phyloP scores from a whole-genome alignment of 768 basidiomycete species.

The Mycena amicta region DNA sequence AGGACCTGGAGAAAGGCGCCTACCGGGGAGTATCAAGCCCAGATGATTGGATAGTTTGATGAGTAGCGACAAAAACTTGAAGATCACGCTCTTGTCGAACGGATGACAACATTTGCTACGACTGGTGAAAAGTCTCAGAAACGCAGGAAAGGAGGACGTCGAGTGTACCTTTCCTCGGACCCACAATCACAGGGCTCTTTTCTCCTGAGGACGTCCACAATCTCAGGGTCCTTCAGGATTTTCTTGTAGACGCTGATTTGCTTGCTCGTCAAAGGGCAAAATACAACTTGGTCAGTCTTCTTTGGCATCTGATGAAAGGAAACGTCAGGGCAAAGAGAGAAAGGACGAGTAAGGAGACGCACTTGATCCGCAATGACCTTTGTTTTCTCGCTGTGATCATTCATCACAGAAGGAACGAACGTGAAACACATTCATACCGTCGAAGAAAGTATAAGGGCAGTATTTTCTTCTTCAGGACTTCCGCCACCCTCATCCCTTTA shows the following conservation, averaged over 20 bases:
- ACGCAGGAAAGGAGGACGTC: conserved; percentile 7
- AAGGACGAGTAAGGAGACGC: conserved; percentile 2
- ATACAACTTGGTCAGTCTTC: conserved; percentile 90
- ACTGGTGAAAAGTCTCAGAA: conserved; percentile 26
- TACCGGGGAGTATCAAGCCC: conserved; percentile 82
- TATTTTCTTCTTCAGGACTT: conserved; percentile 62
- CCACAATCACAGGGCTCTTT: conserved; percentile 78
- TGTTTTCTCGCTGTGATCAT: conserved; percentile 71
- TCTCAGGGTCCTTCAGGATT: conserved; percentile 61
- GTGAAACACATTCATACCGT: conserved; percentile 44
- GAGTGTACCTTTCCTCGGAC: conserved; percentile 53
- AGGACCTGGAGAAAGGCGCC: conserved; percentile 3
- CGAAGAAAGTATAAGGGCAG: conserved; percentile 85
- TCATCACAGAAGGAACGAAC: conserved; percentile 22
- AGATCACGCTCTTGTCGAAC: conserved; percentile 62
- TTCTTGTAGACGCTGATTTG: conserved; percentile 78
- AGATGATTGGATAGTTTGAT: conserved; percentile 91
- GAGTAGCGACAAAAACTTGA: conserved; percentile 79
- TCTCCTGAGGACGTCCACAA: conserved; percentile 73
- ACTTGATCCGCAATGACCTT: conserved; percentile 70
- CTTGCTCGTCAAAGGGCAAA: conserved; percentile 79
- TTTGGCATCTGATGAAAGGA: conserved; percentile 62
- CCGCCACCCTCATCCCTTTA: conserved; percentile 58
- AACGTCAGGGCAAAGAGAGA: background rate
- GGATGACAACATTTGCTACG: conserved; percentile 46